phyloP scores from a whole-genome alignment of 805 yeast species.

The Wickerhamiella sorbophila region DNA sequence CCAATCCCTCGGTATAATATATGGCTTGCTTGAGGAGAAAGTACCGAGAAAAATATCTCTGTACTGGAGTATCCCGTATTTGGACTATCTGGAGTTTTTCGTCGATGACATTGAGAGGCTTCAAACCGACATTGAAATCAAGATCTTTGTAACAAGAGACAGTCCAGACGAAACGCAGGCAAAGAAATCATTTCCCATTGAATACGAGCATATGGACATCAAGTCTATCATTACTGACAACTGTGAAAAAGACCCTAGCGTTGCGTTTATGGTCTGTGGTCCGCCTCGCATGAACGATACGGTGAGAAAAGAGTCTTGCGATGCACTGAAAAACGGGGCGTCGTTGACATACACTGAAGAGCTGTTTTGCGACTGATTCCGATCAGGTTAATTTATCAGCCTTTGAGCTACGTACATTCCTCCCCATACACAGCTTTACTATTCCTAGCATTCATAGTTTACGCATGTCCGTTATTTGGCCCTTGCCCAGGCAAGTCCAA shows the following conservation, averaged over 20 bases:
- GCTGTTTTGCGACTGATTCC: neutral
- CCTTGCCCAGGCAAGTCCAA: neutral
- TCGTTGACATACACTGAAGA: neutral
- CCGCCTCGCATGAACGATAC: constrained; percentile 11
- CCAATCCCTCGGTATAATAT: constrained; percentile 25
- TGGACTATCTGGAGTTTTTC: constrained; percentile 8
- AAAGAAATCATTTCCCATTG: neutral
- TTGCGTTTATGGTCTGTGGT: constrained; percentile 15
- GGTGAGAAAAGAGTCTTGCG: constrained; percentile 9
- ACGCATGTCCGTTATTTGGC: neutral
- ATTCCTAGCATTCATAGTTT: too few relatives aligned
- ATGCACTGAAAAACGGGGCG: constrained; percentile 8
- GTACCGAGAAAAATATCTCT: constrained; percentile 5
- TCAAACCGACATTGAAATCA: neutral
- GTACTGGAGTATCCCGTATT: constrained; percentile 14
- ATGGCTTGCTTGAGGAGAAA: constrained; percentile 1
- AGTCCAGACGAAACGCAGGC: neutral
- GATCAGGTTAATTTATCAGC: too few relatives aligned
- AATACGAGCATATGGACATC: neutral
- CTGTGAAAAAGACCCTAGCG: constrained; percentile 1
- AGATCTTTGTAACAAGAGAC: constrained; percentile 2
- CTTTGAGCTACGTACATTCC: too few relatives aligned
- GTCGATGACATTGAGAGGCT: constrained; percentile 3
- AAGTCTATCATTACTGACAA: neutral
- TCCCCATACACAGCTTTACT: too few relatives aligned